Percentiles rank a stretch among this genome's conserved stretches.
Evolutionary conservation across 129 eudicot species (phyloP).

Genomic region (Chrysanthemum makinoi): DNA sequence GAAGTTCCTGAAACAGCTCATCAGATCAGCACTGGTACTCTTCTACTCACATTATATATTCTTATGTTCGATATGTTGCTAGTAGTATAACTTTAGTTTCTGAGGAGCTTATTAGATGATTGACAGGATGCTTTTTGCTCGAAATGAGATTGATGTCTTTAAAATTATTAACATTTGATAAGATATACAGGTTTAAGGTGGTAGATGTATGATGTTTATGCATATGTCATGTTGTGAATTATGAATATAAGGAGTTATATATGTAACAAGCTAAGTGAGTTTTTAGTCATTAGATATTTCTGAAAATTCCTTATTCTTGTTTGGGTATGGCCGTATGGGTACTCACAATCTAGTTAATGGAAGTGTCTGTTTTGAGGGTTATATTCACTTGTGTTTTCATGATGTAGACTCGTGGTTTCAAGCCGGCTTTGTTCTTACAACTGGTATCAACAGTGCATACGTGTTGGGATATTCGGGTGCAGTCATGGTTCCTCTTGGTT

Average conservation of each 20-base stretch:
- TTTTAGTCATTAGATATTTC: background rate
- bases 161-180: no score
- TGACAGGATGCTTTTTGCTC: no score
- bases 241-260: no score
- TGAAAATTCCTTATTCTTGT: no score
- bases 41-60: background rate
- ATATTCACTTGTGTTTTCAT: constrained; percentile 10
- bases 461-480: constrained; percentile 89
- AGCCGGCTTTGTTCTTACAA: constrained; percentile 88
- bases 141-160: no score
- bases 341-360: background rate
- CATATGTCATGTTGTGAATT: no score
- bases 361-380: background rate
- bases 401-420: constrained; percentile 95
- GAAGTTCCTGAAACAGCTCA: constrained; percentile 92
- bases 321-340: no score
- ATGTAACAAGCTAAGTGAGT: background rate
- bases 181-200: no score
- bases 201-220: no score
- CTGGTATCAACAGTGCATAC: constrained; percentile 92
- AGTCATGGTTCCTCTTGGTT: constrained; percentile 90
- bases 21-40: constrained; percentile 72
- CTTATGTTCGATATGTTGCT: background rate
- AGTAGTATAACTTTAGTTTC: background rate
- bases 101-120: background rate